Percentiles rank a stretch among this genome's conserved stretches.
phyloP scores from a whole-genome alignment of 2,329 filamentous ascomycete genomes.

The Fusarium sp. region DNA sequence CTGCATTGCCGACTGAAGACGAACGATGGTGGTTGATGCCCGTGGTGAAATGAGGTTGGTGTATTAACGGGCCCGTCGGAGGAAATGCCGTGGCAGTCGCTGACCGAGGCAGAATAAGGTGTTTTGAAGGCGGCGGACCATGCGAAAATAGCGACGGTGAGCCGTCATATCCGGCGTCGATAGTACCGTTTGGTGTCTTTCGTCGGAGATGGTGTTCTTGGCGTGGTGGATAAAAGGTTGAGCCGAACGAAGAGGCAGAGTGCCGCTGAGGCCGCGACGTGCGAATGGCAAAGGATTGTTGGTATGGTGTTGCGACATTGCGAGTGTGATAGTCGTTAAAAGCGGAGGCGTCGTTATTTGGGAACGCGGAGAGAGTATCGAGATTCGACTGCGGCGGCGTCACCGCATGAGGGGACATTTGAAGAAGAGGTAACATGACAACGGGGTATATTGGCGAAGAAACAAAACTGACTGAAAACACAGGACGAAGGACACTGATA shows the following conservation, averaged over 20 bases:
- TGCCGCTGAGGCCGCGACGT: slow-evolving; percentile 49
- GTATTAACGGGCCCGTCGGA: slow-evolving; percentile 23
- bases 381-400: slow-evolving; percentile 58
- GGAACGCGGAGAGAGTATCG: slow-evolving; percentile 51
- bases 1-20: slow-evolving; percentile 28
- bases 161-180: slow-evolving; percentile 92
- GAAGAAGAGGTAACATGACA: slow-evolving; percentile 65
- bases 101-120: slow-evolving; percentile 79
- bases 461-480: slow-evolving; percentile 44
- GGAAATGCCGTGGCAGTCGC: slow-evolving; percentile 39
- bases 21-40: slow-evolving; percentile 25
- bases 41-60: slow-evolving; percentile 30
- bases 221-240: slow-evolving; percentile 48
- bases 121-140: slow-evolving; percentile 83
- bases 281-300: slow-evolving; percentile 52
- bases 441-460: slow-evolving; percentile 46
- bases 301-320: slow-evolving; percentile 44
- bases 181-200: slow-evolving; percentile 94
- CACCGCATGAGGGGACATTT: slow-evolving; percentile 66
- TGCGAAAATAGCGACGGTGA: slow-evolving; percentile 79
- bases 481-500: slow-evolving; percentile 48
- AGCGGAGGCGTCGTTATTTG: slow-evolving; percentile 34
- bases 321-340: slow-evolving; percentile 48
- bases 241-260: slow-evolving; percentile 24
- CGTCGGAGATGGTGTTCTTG: slow-evolving; percentile 84